Base-by-base conservation (phyloP, 2,329 filamentous ascomycete species). In the Neonectria punicea region DNA sequence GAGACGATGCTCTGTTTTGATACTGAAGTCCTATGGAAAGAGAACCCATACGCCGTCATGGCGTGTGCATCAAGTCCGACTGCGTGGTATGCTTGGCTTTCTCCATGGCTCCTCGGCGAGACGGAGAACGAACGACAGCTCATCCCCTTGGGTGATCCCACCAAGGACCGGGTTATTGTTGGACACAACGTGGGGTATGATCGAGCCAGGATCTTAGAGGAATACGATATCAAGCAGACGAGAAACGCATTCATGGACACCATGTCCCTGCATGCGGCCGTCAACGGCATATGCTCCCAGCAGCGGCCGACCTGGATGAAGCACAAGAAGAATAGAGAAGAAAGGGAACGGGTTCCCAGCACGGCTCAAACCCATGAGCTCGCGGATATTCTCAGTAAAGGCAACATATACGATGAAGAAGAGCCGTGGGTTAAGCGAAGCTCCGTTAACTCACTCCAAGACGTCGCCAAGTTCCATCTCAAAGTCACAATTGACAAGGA, bases 261-360 rank as follows among this genome's bases (percentile, higher is more conserved):
- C 32, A 99, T 99, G 96, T 98, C 95, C 2, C 83, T 99, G 20
- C 96, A 99, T 77, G 95, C 97, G 8, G 97, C 97, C 2, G 95
- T 97, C 25, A 99, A 99, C 76, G 96, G 96, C 67, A 99, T 99
- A 96, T 99, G 96, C 80, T 98, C 96, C 22, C 91, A 92, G 70
- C 96, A 99, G 79, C 88, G 96, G 54, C 96, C 97, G 9, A 97
- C 93, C 0, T 99, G 96, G 96, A 94, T 98, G 90, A 97, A 93
- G 78, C 93, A 97, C 79, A 92, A 93, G 77, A 99, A 99, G 81
- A 93, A 91, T 69, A 87, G 91, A 63, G 95, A 98, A 75, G 75
- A 95, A 50, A 86, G 93, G 54, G 94, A 98, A 67, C 92, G 91
- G 74, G 89, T 95, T 53, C 88, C 92, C 5, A 90, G 85, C 53